A percentile compares a stretch with the other conserved stretches of the same genome.
These are phyloP conservation scores for Penicillium sp. DNA, from an alignment of 2,329 filamentous ascomycete genomes.

Conservation along the genomic window DNA sequence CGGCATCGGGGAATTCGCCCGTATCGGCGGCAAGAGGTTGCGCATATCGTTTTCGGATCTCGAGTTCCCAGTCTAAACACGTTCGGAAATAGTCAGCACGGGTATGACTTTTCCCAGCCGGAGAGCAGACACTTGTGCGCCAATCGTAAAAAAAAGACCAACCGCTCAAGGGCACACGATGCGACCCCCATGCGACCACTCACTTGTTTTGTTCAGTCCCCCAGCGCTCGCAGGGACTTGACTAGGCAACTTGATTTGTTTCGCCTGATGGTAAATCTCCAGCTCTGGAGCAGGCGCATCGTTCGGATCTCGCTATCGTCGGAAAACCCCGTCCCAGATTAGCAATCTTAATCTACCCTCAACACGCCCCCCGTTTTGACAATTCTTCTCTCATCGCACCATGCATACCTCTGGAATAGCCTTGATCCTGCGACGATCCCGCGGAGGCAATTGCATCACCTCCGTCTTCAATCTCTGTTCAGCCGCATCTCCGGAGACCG, in stretches of 20 bases:
- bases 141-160: too few relatives aligned
- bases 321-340: constrained; percentile 6
- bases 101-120: neutral
- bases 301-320: constrained; percentile 31
- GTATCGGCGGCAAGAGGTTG: constrained; percentile 57
- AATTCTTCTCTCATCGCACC: constrained; percentile 1
- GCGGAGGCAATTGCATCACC: constrained; percentile 56
- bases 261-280: constrained; percentile 42
- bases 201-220: constrained; percentile 73
- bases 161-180: constrained; percentile 1
- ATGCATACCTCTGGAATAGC: constrained; percentile 44
- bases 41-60: constrained; percentile 60
- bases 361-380: neutral
- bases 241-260: constrained; percentile 49
- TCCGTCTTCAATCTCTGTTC: constrained; percentile 60
- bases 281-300: constrained; percentile 29
- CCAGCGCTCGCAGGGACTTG: constrained; percentile 64
- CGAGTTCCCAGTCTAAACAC: constrained; percentile 53
- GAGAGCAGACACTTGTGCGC: too few relatives aligned
- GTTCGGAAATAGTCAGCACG: constrained; percentile 11
- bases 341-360: neutral
- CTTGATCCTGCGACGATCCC: constrained; percentile 56
- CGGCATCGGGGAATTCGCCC: constrained; percentile 56
- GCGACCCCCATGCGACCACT: constrained; percentile 27
- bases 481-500: constrained; percentile 52